Base-by-base conservation (phyloP, 1,284 basidiomycete genomes). In the Chiua sp. region DNA sequence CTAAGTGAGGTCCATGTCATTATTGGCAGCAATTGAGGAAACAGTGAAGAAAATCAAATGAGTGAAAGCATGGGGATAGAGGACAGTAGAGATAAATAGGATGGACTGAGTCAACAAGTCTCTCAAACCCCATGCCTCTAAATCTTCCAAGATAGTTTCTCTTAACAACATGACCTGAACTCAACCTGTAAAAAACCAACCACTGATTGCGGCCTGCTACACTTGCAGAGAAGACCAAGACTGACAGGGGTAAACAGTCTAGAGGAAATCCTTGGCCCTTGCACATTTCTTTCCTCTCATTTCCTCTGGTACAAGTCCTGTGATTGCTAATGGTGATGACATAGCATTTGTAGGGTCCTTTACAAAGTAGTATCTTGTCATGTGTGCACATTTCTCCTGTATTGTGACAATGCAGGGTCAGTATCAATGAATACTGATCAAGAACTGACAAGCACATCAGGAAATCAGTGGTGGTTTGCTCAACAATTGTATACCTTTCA, bases 221-320 rank as follows among this genome's bases (percentile, higher is more conserved):
- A 53, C 33, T 60, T 55, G 59, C 63, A 68, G 63, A 73, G 60
- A 72, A 72, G 66, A 70, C 71, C 71, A 50, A 62, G 69, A 70
- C 71, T 67, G 59, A 73, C 68, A 32, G 48, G 33, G 58, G 54
- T n/a, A n/a, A 54, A 66, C 23, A 61, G 51, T 55, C 67, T 76
- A 91, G 65, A 91, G 75, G 73, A 90, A 92, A 72, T 92, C 90
- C 76, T 92, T 91, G 18, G 90, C 91, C 64, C 90, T 78, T 39
- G 90, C 88, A 55, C 90, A 80, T 73, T 92, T 92, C 79, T 87
- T 91, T 54, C 90, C 90, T 62, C 88, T 81, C 59, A 83, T 77
- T 67, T 90, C 88, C 63, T 90, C 87, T 33, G 63, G 57, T 15
- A 55, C 63, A 56, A 72, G 56, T 50, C 75, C 68, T 57, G 68